phyloP scores from a whole-genome alignment of 139 green algal species.

The Prasinococcaceae sp. region DNA sequence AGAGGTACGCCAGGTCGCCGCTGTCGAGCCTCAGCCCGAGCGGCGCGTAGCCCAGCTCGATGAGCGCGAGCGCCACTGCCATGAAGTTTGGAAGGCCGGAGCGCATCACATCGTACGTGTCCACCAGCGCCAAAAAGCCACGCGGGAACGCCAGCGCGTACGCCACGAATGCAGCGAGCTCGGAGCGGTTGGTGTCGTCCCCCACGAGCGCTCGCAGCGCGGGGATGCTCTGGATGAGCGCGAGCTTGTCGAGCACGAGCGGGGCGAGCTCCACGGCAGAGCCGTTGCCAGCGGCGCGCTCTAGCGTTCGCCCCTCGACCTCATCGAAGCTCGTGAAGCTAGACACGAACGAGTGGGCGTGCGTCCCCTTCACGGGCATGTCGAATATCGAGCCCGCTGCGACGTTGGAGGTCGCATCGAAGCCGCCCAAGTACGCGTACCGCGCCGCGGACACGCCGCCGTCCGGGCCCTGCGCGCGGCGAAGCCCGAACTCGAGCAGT shows the following conservation, averaged over 20 bases:
- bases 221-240: too few species aligned
- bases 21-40: constrained; percentile 26
- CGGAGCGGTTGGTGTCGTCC: constrained; percentile 24
- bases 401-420: constrained; percentile 29
- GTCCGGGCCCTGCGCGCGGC: constrained; percentile 24
- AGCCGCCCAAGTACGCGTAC: constrained; percentile 27
- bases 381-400: constrained; percentile 24
- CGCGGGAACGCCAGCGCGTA: constrained; percentile 30
- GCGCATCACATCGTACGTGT: constrained; percentile 33
- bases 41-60: constrained; percentile 13
- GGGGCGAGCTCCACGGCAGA: too few species aligned
- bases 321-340: constrained; percentile 8
- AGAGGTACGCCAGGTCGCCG: constrained; percentile 28
- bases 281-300: not conserved
- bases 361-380: constrained; percentile 28
- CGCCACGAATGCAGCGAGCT: constrained; percentile 25
- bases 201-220: too few species aligned
- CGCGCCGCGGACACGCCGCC: constrained; percentile 21
- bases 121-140: constrained; percentile 26
- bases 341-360: constrained; percentile 27
- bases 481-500: constrained; percentile 30
- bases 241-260: too few species aligned
- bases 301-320: not conserved
- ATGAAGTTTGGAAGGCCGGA: constrained; percentile 28
- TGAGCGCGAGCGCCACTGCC: constrained; percentile 24